Conservation (phyloP, 2,329 filamentous ascomycete species). For the Penicillium crustosum region DNA sequence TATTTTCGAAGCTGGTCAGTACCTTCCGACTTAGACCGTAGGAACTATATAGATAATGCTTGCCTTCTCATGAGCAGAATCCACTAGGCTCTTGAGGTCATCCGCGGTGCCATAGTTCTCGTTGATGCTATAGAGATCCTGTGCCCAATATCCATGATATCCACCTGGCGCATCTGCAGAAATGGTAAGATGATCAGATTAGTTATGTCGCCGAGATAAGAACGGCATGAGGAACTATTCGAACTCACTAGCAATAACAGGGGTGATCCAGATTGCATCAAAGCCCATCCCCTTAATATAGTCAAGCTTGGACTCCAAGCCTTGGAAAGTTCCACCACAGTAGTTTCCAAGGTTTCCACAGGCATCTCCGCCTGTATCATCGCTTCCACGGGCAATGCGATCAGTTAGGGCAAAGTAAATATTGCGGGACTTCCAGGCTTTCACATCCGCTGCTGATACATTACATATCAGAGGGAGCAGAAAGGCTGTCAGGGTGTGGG, state of each 20-base stretch:
- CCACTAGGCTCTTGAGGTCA: not conserved
- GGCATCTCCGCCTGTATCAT: not conserved
- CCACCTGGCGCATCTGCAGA: not conserved
- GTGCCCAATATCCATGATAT: not conserved
- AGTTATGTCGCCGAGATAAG: not conserved
- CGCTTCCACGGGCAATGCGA: not conserved
- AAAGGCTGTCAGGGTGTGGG: not conserved
- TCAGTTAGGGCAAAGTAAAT: not conserved
- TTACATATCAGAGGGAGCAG: not conserved
- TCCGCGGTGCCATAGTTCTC: not conserved
- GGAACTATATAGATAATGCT: not conserved
- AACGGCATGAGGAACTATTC: not conserved
- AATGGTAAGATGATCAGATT: not conserved
- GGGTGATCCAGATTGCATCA: not conserved
- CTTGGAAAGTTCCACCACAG: not conserved
- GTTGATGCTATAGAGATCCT: not conserved
- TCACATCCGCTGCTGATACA: not conserved
- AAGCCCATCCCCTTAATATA: not conserved
- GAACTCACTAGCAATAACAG: conserved; percentile 1
- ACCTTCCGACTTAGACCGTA: not conserved
- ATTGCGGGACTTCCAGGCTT: not conserved
- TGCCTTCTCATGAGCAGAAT: not conserved
- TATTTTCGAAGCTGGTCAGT: not conserved
- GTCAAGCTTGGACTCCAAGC: not conserved
- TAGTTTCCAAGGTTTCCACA: not conserved